These are phyloP conservation scores for Xylariaceae sp. DNA, from an alignment of 2,329 filamentous ascomycete species.

Conservation along the genomic window DNA sequence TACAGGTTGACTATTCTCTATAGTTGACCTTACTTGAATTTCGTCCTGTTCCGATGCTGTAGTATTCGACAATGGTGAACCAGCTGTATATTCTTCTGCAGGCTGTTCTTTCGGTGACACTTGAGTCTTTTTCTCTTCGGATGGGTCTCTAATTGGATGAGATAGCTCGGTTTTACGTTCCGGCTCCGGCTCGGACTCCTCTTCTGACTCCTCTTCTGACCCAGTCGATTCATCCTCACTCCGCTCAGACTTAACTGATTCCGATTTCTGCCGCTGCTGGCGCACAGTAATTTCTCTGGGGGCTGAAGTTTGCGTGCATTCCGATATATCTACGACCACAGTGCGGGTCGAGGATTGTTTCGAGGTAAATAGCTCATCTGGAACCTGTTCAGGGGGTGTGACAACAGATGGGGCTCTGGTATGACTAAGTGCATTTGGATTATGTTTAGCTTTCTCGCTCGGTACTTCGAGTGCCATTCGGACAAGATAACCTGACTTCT, in stretches of 20 bases:
- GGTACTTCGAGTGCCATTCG: slow-evolving; percentile 32
- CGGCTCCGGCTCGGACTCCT: too few species aligned
- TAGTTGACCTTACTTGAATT: too few species aligned
- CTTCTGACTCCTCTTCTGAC: background rate
- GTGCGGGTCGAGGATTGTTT: background rate
- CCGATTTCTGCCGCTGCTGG: too few species aligned
- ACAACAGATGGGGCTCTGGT: background rate
- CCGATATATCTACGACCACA: background rate
- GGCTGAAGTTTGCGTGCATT: background rate
- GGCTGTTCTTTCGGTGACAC: too few species aligned
- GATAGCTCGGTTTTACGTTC: too few species aligned
- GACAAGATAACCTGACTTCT: slow-evolving; percentile 22
- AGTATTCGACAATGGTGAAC: too few species aligned
- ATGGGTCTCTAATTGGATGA: too few species aligned
- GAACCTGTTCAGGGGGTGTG: background rate
- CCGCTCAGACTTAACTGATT: background rate
- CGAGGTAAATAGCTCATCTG: slow-evolving; percentile 20
- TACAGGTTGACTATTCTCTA: too few species aligned
- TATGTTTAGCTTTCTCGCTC: slow-evolving; percentile 23
- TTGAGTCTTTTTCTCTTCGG: too few species aligned
- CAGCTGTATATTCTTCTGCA: too few species aligned
- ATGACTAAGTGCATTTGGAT: slow-evolving; percentile 9
- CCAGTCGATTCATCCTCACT: background rate
- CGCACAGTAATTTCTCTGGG: background rate
- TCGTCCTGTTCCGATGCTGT: too few species aligned